phyloP scores from a whole-genome alignment of 2,329 filamentous ascomycete species.

The Helotiales sp. region DNA sequence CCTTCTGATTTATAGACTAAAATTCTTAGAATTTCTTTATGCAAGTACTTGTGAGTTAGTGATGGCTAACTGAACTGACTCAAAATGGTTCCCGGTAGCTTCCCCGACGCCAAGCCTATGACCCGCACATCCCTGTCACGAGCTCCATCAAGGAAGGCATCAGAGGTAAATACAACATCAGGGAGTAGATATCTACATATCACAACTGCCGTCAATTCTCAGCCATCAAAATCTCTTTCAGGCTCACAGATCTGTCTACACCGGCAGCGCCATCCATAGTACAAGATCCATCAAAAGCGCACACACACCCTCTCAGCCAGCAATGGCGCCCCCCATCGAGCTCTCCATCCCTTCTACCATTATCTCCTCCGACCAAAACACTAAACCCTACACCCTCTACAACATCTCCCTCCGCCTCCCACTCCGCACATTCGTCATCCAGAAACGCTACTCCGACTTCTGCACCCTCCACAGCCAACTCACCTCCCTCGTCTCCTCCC shows the following conservation, averaged over 20 bases:
- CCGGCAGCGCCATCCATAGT: background rate
- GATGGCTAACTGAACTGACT: background rate
- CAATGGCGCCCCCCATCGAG: constrained; percentile 68
- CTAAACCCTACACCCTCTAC: constrained; percentile 73
- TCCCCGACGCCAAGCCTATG: background rate
- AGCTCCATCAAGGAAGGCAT: constrained; percentile 16
- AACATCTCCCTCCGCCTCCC: constrained; percentile 79
- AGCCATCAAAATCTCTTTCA: background rate
- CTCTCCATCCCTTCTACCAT: constrained; percentile 49
- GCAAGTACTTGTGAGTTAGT: background rate
- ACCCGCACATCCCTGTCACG: constrained; percentile 20
- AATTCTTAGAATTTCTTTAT: background rate
- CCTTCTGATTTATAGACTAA: background rate
- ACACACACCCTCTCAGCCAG: constrained; percentile 11
- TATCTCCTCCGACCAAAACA: constrained; percentile 42
- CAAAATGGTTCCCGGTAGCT: background rate
- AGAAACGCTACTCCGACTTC: constrained; percentile 86
- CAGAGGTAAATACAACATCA: constrained; percentile 16
- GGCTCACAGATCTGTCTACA: background rate
- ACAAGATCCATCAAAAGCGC: background rate
- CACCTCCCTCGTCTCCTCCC: constrained; percentile 59
- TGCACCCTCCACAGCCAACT: constrained; percentile 67
- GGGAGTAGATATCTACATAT: background rate
- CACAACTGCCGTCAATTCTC: background rate
- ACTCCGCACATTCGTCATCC: constrained; percentile 74